phyloP scores from a whole-genome alignment of 495 filamentous ascomycete genomes.

The Corynascus novoguineensis region DNA sequence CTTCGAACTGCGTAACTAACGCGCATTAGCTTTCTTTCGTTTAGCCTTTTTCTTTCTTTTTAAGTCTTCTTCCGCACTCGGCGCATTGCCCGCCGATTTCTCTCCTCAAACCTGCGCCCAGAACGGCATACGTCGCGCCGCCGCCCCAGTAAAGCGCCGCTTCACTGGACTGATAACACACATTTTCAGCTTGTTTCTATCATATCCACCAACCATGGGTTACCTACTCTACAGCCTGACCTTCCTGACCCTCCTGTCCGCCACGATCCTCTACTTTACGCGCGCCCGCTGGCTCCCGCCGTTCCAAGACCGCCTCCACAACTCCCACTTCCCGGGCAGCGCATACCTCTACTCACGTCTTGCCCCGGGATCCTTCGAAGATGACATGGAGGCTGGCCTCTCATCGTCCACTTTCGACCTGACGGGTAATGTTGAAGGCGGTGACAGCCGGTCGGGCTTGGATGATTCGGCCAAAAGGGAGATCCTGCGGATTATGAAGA shows the following conservation, averaged over 20 bases:
- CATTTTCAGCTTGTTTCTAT: no score
- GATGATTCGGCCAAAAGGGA: conserved; percentile 74
- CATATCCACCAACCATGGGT: conserved; percentile 42
- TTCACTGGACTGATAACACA: background rate
- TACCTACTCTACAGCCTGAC: conserved; percentile 74
- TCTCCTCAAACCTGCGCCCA: background rate
- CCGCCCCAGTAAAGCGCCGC: background rate
- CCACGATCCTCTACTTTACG: conserved; percentile 68
- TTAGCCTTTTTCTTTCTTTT: background rate
- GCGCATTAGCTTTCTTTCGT: background rate
- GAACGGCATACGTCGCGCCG: background rate
- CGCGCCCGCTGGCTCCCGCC: conserved; percentile 68
- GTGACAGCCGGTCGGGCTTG: conserved; percentile 72
- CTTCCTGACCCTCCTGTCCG: conserved; percentile 55
- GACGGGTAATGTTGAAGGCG: conserved; percentile 64
- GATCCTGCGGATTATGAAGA: conserved; percentile 83
- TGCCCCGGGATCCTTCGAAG: conserved; percentile 58
- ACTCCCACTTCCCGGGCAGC: conserved; percentile 46
- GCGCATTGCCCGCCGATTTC: background rate
- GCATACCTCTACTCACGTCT: conserved; percentile 66
- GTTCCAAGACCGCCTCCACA: conserved; percentile 40
- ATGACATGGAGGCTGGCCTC: conserved; percentile 80
- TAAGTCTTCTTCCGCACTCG: background rate
- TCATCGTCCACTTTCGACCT: conserved; percentile 78
- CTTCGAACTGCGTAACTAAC: background rate